These are phyloP conservation scores for Sarocladium oryzae DNA, from an alignment of 2,329 filamentous ascomycete genomes.

Conservation along the genomic window DNA sequence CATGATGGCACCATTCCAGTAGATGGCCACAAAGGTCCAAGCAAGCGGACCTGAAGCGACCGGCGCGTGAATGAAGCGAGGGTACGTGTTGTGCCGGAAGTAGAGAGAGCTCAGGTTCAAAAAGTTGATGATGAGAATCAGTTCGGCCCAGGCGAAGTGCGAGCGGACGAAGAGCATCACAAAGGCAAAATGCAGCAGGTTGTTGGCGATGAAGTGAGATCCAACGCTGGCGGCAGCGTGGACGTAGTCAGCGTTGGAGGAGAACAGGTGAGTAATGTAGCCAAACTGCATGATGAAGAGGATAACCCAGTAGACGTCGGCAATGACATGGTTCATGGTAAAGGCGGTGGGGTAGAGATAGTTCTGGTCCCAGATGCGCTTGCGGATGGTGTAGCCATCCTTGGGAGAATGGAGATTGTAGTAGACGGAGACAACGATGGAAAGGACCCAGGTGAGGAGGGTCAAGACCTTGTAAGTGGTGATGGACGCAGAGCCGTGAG, in stretches of 20 bases:
- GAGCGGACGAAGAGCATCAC: conserved; percentile 75
- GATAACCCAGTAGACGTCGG: conserved; percentile 71
- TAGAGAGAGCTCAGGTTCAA: conserved; percentile 73
- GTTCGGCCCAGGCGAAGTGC: conserved; percentile 68
- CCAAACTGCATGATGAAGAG: conserved; percentile 70
- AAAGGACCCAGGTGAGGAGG: conserved; percentile 65
- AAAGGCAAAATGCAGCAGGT: conserved; percentile 75
- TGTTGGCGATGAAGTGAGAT: conserved; percentile 79
- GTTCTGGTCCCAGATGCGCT: conserved; percentile 72
- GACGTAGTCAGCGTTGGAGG: conserved; percentile 53
- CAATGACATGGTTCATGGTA: conserved; percentile 59
- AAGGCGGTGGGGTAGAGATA: conserved; percentile 63
- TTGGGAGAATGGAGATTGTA: conserved; percentile 61
- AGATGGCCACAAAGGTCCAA: conserved; percentile 80
- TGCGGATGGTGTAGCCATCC: conserved; percentile 52
- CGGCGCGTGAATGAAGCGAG: conserved; percentile 69
- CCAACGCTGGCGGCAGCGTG: conserved; percentile 70
- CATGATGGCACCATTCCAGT: conserved; percentile 83
- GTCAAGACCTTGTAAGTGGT: conserved; percentile 71
- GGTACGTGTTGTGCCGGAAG: conserved; percentile 68
- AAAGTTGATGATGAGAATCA: conserved; percentile 74
- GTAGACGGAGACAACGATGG: conserved; percentile 66
- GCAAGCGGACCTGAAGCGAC: conserved; percentile 67
- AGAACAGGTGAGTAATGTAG: conserved; percentile 74
- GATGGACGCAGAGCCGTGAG: conserved; percentile 55